A percentile compares a stretch with the other conserved stretches of the same genome.
Conservation (phyloP, 768 basidiomycete genomes). For the Auriscalpium orientale region DNA sequence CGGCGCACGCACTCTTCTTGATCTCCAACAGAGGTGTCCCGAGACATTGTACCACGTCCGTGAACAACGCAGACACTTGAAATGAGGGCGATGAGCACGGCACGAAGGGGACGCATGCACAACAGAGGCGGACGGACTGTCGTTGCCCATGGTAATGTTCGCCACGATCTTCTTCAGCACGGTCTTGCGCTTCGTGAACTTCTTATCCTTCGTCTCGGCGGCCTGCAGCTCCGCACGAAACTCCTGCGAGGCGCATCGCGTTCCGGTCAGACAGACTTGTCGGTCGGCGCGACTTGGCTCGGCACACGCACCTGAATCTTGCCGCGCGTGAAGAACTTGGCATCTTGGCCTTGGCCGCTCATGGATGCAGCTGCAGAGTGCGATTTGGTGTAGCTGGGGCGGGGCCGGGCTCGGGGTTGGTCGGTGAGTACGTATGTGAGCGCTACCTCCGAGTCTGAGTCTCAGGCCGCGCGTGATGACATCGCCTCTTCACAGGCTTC, state of each 20-base stretch:
- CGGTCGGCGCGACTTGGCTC: not conserved
- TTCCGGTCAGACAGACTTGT: slow-evolving; percentile 4
- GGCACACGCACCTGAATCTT: slow-evolving; percentile 71
- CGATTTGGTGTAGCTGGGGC: no score
- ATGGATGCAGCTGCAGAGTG: slow-evolving; percentile 17
- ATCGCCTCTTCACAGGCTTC: not conserved
- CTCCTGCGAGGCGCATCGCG: slow-evolving; percentile 43
- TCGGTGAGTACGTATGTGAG: not conserved
- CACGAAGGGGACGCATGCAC: slow-evolving; percentile 8
- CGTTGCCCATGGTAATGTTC: slow-evolving; percentile 99
- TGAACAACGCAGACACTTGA: slow-evolving; percentile 88
- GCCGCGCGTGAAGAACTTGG: slow-evolving; percentile 86
- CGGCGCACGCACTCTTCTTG: slow-evolving; percentile 82
- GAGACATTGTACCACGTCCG: slow-evolving; percentile 92
- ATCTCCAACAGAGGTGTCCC: slow-evolving; percentile 95
- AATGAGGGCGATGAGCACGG: slow-evolving; percentile 16
- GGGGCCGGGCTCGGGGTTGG: not conserved
- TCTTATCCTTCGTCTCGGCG: slow-evolving; percentile 94
- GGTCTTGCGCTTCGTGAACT: slow-evolving; percentile 86
- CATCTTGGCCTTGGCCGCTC: slow-evolving; percentile 64
- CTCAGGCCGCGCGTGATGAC: not conserved
- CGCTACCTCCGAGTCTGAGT: no score
- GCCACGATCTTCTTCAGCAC: slow-evolving; percentile 97
- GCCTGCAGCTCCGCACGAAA: slow-evolving; percentile 87
- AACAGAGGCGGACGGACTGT: slow-evolving; percentile 58